Evolutionary conservation across 495 filamentous ascomycete species (phyloP), one percentile per base, ranked within the genome.

Genomic region (Neurospora sp.): DNA sequence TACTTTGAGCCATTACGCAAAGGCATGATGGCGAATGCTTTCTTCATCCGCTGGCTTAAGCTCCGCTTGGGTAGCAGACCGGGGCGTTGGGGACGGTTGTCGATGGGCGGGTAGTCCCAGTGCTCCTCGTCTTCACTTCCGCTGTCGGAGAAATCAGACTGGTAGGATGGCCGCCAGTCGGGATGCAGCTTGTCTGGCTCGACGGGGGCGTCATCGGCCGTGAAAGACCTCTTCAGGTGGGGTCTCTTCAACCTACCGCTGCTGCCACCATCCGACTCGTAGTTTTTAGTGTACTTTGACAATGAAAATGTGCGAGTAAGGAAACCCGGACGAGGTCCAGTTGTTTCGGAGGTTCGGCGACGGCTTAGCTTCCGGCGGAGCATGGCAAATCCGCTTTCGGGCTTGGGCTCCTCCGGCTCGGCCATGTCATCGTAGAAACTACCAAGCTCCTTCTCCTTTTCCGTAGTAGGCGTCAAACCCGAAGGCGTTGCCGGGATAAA

Each of bases 161-260:
- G 53, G 78, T 92, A 93, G 35, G 89, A 69, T 5, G 94, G 93
- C 37, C 89, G 87, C 94, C 94, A 97, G 80, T 91, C 91, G 2
- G 93, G 93, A 77, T 96, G 91, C 6, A 94, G 83, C 68, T 86
- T 89, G 69, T 84, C 86, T 42, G 86, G 84, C 69, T 88, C 86
- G 2, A 80, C 69, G 16, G 83, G 85, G 41, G 74, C 71, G 41
- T 84, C 81, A 39, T 83, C 82, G 1, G 80, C 75, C 9, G 82
- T 82, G 0, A 83, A 82, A 72, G 82, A 82, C 16, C 81, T 75
- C 31, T 70, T 74, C 27, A 76, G 59, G 8, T 73, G 73, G 6
- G 74, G 77, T 42, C 87, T 83, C 71, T 83, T 84, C 39, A 82
- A 80, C 20, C 84, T 77, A 37, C 80, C 82, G 20, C 35, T 27